These are phyloP conservation scores for Metarhizium rileyi DNA, from an alignment of 2,329 filamentous ascomycete genomes.

Conservation along the genomic window DNA sequence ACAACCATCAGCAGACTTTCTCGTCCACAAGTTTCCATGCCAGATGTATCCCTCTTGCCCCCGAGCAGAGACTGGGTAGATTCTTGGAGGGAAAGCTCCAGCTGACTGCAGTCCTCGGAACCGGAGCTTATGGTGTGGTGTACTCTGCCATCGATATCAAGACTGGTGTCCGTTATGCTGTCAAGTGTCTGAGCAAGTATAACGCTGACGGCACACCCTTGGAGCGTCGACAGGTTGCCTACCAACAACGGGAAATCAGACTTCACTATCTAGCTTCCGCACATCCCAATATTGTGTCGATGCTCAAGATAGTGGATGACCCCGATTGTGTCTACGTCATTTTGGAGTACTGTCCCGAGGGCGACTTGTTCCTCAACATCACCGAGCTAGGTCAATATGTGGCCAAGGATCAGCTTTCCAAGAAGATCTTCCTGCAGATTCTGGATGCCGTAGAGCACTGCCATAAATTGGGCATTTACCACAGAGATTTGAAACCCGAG, in stretches of 20 bases:
- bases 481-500: conserved; percentile 95
- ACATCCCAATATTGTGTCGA: conserved; percentile 86
- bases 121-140: conserved; percentile 93
- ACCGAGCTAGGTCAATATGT: conserved; percentile 91
- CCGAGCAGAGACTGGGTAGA: conserved; percentile 79
- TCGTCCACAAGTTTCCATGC: conserved; percentile 30
- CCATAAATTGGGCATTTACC: conserved; percentile 88
- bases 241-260: conserved; percentile 87
- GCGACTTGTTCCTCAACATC: conserved; percentile 95
- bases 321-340: conserved; percentile 92
- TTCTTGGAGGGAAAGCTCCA: conserved; percentile 75
- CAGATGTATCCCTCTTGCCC: conserved; percentile 48
- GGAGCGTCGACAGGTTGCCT: conserved; percentile 76
- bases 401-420: conserved; percentile 81
- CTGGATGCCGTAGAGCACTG: conserved; percentile 94
- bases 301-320: conserved; percentile 88
- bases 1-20: conserved; percentile 27
- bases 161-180: conserved; percentile 75
- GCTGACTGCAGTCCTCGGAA: conserved; percentile 76
- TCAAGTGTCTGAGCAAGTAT: conserved; percentile 93
- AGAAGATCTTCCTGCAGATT: conserved; percentile 85
- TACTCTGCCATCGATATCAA: conserved; percentile 81
- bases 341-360: conserved; percentile 93
- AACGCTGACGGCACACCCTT: conserved; percentile 61
- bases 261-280: conserved; percentile 82